These are phyloP conservation scores for Halenospora varia DNA, from an alignment of 495 filamentous ascomycete genomes.

Conservation along the genomic window DNA sequence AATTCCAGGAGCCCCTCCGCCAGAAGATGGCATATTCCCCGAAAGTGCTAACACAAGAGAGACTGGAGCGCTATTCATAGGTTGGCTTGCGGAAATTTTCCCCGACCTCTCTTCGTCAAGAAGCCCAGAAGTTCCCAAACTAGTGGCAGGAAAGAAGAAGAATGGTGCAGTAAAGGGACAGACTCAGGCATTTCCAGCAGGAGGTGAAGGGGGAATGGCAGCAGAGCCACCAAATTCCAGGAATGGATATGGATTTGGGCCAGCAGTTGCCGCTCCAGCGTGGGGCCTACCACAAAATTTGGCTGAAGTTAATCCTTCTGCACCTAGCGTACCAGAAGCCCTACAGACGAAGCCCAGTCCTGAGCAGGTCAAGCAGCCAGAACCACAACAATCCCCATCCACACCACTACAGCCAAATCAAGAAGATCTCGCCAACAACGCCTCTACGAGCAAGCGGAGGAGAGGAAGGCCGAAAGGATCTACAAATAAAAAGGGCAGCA, in stretches of 20 bases:
- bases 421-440: constrained; percentile 3
- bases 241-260: constrained; percentile 26
- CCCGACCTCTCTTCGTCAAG: constrained; percentile 35
- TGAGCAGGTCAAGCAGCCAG: constrained; percentile 7
- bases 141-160: constrained; percentile 19
- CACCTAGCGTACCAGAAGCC: constrained; percentile 10
- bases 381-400: constrained; percentile 1
- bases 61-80: constrained; percentile 50
- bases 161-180: constrained; percentile 14
- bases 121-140: constrained; percentile 16
- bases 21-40: constrained; percentile 46
- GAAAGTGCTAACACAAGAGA: constrained; percentile 50
- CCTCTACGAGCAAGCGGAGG: constrained; percentile 17
- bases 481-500: constrained; percentile 19
- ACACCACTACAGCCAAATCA: constrained; percentile 7
- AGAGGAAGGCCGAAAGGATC: constrained; percentile 27
- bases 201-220: neutral
- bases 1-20: constrained; percentile 50
- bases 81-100: constrained; percentile 56
- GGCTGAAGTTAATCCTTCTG: constrained; percentile 16
- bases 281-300: constrained; percentile 24
- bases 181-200: neutral
- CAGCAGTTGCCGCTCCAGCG: constrained; percentile 22
- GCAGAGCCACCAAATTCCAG: constrained; percentile 21
- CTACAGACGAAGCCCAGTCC: constrained; percentile 7